Percentiles rank a stretch among this genome's conserved stretches.
phyloP scores from a whole-genome alignment of 305 asterid species.

The Nicotiana rustica region DNA sequence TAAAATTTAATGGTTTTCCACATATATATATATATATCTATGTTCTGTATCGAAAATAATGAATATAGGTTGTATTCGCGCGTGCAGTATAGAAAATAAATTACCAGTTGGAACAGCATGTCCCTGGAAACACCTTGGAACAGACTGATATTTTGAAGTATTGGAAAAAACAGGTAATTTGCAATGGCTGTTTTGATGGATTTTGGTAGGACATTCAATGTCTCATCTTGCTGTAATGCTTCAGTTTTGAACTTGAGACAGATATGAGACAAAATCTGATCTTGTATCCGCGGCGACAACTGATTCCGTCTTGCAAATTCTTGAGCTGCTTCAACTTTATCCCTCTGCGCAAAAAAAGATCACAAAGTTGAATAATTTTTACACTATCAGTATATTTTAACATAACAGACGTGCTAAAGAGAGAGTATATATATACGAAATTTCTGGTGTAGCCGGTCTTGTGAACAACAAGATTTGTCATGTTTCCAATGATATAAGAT shows the following conservation, averaged over 20 bases:
- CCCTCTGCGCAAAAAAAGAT: slow-evolving; percentile 58
- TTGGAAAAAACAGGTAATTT: slow-evolving; percentile 70
- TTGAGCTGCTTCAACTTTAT: slow-evolving; percentile 69
- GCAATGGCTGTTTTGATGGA: slow-evolving; percentile 82
- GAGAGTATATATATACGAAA: slow-evolving; percentile 51
- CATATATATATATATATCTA: no score
- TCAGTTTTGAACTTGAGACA: slow-evolving; percentile 89
- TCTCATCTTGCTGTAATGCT: slow-evolving; percentile 78
- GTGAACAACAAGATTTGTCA: slow-evolving; percentile 94
- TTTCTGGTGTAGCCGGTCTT: slow-evolving; percentile 86
- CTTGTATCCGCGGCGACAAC: slow-evolving; percentile 65
- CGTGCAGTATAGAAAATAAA: neutral
- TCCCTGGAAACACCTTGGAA: slow-evolving; percentile 79
- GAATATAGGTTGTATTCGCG: no score
- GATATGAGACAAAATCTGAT: slow-evolving; percentile 73
- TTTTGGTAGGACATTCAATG: slow-evolving; percentile 69
- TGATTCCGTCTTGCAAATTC: slow-evolving; percentile 77
- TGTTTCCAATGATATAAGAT: slow-evolving; percentile 89
- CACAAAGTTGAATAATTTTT: slow-evolving; percentile 5
- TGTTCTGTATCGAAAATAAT: no score
- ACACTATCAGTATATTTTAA: neutral
- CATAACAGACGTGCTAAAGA: neutral
- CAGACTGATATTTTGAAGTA: slow-evolving; percentile 61
- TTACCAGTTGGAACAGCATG: slow-evolving; percentile 83
- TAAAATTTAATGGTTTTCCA: no score